A percentile compares a stretch with the other conserved stretches of the same genome.
These are phyloP conservation scores for Colletotrichum agaves DNA, from an alignment of 2,329 filamentous ascomycete species.

Conservation along the genomic window DNA sequence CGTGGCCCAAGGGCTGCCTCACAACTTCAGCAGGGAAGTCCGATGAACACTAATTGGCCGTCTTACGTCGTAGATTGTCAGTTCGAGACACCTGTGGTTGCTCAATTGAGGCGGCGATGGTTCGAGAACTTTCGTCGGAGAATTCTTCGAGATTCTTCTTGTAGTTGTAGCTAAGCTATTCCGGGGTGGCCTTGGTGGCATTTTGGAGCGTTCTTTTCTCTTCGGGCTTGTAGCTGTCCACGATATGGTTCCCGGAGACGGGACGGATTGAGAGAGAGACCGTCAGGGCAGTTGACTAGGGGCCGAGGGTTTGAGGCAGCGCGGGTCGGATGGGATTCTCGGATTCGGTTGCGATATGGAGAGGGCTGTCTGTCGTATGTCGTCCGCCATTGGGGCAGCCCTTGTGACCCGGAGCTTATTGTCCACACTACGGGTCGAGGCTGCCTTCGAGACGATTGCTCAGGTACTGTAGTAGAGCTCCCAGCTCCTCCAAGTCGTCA, in stretches of 20 bases:
- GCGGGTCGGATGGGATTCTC: slow-evolving; percentile 8
- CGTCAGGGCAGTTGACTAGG: neutral
- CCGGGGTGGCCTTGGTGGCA: neutral
- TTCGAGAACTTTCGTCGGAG: neutral
- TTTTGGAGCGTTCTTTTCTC: neutral
- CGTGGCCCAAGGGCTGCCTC: neutral
- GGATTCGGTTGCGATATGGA: slow-evolving; percentile 2
- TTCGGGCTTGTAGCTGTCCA: neutral
- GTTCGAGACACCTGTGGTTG: neutral
- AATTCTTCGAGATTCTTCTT: neutral
- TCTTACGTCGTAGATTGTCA: neutral
- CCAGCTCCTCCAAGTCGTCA: neutral
- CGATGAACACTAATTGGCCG: neutral
- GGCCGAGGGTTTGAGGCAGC: neutral
- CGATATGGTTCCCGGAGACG: slow-evolving; percentile 9
- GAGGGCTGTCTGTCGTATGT: neutral
- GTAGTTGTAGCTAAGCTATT: neutral
- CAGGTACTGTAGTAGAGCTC: neutral
- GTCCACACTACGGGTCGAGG: neutral
- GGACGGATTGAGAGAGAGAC: neutral
- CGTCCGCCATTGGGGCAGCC: neutral
- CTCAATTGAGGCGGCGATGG: neutral
- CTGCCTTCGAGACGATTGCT: neutral
- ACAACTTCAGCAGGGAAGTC: neutral
- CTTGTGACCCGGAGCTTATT: slow-evolving; percentile 1